These are phyloP conservation scores for Lasiosphaeria hispida DNA, from an alignment of 495 filamentous ascomycete genomes.

Conservation along the genomic window DNA sequence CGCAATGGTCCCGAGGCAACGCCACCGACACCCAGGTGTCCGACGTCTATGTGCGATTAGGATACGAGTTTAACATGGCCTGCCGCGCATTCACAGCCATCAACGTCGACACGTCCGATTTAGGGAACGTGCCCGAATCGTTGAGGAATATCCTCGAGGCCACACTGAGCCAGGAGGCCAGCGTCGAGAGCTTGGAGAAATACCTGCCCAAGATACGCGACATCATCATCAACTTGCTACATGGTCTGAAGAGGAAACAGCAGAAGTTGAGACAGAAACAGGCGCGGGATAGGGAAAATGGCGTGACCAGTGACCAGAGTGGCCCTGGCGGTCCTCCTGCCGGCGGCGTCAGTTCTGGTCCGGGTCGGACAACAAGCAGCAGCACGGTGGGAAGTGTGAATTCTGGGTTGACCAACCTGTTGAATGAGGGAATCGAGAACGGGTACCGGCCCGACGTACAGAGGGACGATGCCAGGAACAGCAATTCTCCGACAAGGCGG, in stretches of 20 bases:
- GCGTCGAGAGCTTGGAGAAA: constrained; percentile 82
- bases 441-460: constrained; percentile 37
- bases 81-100: constrained; percentile 95
- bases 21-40: constrained; percentile 93
- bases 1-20: constrained; percentile 89
- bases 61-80: constrained; percentile 98
- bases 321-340: constrained; percentile 14
- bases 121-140: constrained; percentile 92
- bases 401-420: constrained; percentile 61
- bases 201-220: constrained; percentile 92
- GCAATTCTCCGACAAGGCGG: constrained; percentile 42
- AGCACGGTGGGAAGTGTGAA: constrained; percentile 61
- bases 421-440: constrained; percentile 59
- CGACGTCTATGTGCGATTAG: constrained; percentile 94
- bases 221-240: constrained; percentile 95
- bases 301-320: constrained; percentile 33
- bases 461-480: constrained; percentile 25
- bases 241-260: constrained; percentile 95
- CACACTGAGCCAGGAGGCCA: constrained; percentile 94
- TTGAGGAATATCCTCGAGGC: constrained; percentile 89
- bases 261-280: constrained; percentile 82
- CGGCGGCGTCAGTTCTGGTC: constrained; percentile 14
- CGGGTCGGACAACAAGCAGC: constrained; percentile 61
- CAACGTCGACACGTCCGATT: constrained; percentile 87
- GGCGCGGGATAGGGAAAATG: constrained; percentile 62